These are phyloP conservation scores for Fusarium mangiferae DNA, from an alignment of 2,329 filamentous ascomycete species.

Conservation along the genomic window DNA sequence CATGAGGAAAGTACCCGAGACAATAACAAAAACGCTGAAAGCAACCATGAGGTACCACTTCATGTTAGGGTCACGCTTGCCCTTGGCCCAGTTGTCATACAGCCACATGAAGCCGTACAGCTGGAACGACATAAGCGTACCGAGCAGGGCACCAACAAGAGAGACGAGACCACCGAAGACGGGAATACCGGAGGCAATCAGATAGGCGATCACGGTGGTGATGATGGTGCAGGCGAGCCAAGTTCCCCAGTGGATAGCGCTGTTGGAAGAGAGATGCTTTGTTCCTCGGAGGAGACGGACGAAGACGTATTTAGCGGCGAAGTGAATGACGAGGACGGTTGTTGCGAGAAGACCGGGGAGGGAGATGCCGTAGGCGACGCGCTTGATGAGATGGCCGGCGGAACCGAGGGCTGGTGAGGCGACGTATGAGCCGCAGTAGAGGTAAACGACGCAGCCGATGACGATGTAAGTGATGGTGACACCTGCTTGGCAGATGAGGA, in stretches of 20 bases:
- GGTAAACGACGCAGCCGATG: slow-evolving; percentile 56
- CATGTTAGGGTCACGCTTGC: slow-evolving; percentile 11
- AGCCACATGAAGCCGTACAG: slow-evolving; percentile 46
- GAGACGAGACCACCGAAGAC: slow-evolving; percentile 46
- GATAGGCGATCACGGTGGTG: slow-evolving; percentile 42
- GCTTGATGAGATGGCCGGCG: slow-evolving; percentile 55
- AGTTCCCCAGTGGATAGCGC: slow-evolving; percentile 44
- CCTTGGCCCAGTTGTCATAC: slow-evolving; percentile 42
- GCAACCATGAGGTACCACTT: slow-evolving; percentile 32
- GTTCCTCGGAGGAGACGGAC: slow-evolving; percentile 42
- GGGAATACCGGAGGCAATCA: slow-evolving; percentile 39
- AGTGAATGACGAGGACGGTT: slow-evolving; percentile 43
- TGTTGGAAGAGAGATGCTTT: slow-evolving; percentile 46
- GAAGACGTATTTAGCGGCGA: slow-evolving; percentile 32
- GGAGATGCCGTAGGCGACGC: slow-evolving; percentile 54
- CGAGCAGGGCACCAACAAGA: slow-evolving; percentile 44
- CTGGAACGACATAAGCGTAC: slow-evolving; percentile 46
- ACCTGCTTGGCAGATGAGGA: slow-evolving; percentile 42
- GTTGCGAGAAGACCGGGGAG: slow-evolving; percentile 46
- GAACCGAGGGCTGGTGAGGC: slow-evolving; percentile 59
- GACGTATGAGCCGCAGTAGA: slow-evolving; percentile 58
- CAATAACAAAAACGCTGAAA: slow-evolving; percentile 24
- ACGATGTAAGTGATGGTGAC: slow-evolving; percentile 48
- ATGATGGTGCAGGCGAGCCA: slow-evolving; percentile 46
- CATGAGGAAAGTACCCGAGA: slow-evolving; percentile 52